Percentiles rank a stretch among this genome's conserved stretches.
Evolutionary conservation across 441 rosid genomes (phyloP).

Genomic region (Cnidoscolus chayamansa): DNA sequence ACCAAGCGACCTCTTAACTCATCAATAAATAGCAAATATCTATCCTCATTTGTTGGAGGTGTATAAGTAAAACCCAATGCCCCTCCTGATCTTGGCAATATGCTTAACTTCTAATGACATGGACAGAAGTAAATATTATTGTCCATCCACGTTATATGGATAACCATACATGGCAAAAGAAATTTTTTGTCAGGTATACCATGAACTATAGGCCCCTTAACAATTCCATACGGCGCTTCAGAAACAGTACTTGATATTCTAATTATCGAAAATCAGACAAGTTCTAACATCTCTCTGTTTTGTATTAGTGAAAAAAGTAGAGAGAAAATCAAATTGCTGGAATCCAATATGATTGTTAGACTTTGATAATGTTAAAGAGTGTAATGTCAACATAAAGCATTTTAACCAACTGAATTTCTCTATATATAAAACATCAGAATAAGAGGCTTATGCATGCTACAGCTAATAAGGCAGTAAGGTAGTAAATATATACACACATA

Average conservation of each 20-base stretch:
- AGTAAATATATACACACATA: not conserved
- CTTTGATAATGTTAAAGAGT: not conserved
- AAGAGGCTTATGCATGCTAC: not conserved
- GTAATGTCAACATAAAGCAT: not conserved
- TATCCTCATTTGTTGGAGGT: conserved; percentile 84
- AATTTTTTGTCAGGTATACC: not conserved
- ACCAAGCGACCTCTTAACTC: conserved; percentile 95
- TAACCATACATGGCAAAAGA: not conserved
- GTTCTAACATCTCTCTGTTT: not conserved
- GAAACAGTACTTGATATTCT: not conserved
- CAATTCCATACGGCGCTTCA: not conserved
- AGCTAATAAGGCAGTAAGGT: not conserved
- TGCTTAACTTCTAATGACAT: conserved; percentile 77
- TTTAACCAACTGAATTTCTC: not conserved
- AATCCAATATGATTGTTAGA: not conserved
- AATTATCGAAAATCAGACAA: not conserved
- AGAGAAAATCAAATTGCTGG: not conserved
- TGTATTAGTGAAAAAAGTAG: not conserved
- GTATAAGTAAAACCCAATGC: conserved; percentile 88
- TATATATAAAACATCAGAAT: not conserved
- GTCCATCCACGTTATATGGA: conserved; percentile 11
- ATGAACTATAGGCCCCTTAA: not conserved
- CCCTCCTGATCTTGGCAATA: conserved; percentile 96
- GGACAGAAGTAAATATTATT: conserved; percentile 1
- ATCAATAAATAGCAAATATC: conserved; percentile 90